Evolutionary conservation across 495 filamentous ascomycete genomes (phyloP).

Genomic region (Thozetella sp.): DNA sequence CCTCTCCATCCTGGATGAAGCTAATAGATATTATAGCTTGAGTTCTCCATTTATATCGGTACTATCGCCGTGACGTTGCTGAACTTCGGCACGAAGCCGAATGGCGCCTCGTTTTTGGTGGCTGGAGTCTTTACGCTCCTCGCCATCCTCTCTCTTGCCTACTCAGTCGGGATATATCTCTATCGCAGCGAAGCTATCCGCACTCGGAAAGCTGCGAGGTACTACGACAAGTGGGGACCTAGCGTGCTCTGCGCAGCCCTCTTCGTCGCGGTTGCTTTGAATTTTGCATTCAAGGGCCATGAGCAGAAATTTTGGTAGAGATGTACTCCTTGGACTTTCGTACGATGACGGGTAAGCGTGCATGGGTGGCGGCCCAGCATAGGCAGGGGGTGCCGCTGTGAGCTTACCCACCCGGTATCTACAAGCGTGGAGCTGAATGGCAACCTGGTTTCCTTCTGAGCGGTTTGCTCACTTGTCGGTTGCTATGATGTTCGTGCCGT

Average conservation of each 20-base stretch:
- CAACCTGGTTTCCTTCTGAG: too few relatives aligned
- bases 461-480: too few relatives aligned
- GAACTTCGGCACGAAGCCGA: constrained; percentile 69
- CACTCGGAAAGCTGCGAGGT: constrained; percentile 76
- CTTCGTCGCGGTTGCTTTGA: constrained; percentile 71
- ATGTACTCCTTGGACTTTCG: background rate
- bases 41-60: constrained; percentile 92
- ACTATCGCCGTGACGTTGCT: constrained; percentile 89
- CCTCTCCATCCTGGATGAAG: constrained; percentile 13
- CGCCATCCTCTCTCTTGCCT: constrained; percentile 72
- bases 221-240: constrained; percentile 89
- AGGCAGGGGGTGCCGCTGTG: too few relatives aligned
- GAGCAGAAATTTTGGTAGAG: constrained; percentile 37
- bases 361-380: too few relatives aligned
- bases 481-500: too few relatives aligned
- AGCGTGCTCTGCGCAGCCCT: constrained; percentile 76
- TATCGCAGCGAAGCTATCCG: constrained; percentile 86
- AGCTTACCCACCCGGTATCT: too few relatives aligned
- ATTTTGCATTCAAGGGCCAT: constrained; percentile 68
- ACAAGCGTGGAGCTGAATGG: too few relatives aligned
- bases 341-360: too few relatives aligned
- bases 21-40: constrained; percentile 54
- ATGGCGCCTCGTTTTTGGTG: constrained; percentile 59
- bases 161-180: constrained; percentile 80
- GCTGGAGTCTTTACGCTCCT: constrained; percentile 81